A percentile compares a stretch with the other conserved stretches of the same genome.
Conservation (phyloP, 2,329 filamentous ascomycete species). For the Sarocladium kiliense region DNA sequence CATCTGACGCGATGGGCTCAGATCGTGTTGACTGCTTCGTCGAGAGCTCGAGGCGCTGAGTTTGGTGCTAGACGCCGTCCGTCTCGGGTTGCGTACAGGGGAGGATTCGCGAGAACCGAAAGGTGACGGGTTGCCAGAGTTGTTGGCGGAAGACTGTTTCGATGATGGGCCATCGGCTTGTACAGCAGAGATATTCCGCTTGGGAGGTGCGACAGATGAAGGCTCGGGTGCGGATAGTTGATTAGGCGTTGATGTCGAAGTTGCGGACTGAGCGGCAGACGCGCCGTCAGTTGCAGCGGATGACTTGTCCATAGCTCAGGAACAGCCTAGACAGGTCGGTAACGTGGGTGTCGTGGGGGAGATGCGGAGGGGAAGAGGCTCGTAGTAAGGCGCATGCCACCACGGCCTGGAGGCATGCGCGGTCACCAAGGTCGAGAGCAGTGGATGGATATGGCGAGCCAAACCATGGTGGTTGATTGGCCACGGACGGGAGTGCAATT, state of each 20-base stretch:
- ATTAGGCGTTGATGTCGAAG: conserved; percentile 12
- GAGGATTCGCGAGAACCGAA: conserved; percentile 41
- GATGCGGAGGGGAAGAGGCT: background rate
- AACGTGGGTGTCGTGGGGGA: conserved; percentile 3
- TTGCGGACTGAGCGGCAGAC: conserved; percentile 17
- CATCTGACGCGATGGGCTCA: conserved; percentile 53
- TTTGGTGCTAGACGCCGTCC: conserved; percentile 28
- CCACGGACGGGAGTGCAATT: background rate
- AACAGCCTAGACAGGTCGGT: background rate
- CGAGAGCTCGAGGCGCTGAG: conserved; percentile 47
- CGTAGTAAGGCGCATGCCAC: conserved; percentile 2
- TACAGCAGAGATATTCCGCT: conserved; percentile 1
- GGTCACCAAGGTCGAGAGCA: conserved; percentile 6
- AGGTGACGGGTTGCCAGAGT: conserved; percentile 31
- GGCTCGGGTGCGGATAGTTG: conserved; percentile 14
- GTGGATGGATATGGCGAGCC: background rate
- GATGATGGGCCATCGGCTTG: conserved; percentile 19
- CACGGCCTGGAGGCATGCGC: conserved; percentile 4
- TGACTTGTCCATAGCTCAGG: conserved; percentile 29
- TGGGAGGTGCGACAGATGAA: background rate
- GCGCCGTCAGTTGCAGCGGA: conserved; percentile 21
- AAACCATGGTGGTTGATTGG: conserved; percentile 7
- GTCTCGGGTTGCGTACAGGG: conserved; percentile 34
- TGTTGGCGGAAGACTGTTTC: conserved; percentile 31
- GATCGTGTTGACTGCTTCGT: conserved; percentile 60